These are phyloP conservation scores for Aspergillus tamarii DNA, from an alignment of 2,329 filamentous ascomycete genomes.

Conservation along the genomic window DNA sequence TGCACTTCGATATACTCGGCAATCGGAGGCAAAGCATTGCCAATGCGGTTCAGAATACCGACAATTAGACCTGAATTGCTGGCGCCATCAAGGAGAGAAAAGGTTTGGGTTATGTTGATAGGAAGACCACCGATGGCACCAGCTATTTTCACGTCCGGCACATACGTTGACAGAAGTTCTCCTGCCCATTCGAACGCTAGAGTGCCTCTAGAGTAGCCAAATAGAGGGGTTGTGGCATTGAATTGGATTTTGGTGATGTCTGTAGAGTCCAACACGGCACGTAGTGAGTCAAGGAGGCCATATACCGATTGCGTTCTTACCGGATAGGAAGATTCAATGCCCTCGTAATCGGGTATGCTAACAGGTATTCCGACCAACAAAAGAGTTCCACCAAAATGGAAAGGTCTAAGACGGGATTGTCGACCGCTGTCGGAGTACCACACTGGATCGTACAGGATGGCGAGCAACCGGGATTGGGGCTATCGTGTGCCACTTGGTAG, in stretches of 20 bases:
- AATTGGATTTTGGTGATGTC: conserved; percentile 24
- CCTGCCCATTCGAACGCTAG: conserved; percentile 54
- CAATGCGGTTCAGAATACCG: neutral
- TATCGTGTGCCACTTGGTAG: conserved; percentile 45
- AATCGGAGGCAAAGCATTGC: neutral
- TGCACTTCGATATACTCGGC: neutral
- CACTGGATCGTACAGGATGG: conserved; percentile 44
- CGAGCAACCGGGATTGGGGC: conserved; percentile 41
- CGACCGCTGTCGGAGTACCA: conserved; percentile 18
- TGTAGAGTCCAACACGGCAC: conserved; percentile 38
- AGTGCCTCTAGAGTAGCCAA: conserved; percentile 58
- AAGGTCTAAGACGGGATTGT: neutral
- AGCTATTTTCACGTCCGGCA: conserved; percentile 51
- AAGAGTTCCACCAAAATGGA: neutral
- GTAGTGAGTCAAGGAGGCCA: conserved; percentile 43
- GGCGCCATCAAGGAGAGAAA: neutral
- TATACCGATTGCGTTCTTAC: conserved; percentile 44
- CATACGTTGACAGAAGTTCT: conserved; percentile 54
- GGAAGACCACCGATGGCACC: conserved; percentile 53
- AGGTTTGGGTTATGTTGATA: conserved; percentile 37
- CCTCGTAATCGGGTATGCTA: conserved; percentile 46
- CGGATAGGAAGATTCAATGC: conserved; percentile 42
- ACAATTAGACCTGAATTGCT: neutral
- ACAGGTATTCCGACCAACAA: conserved; percentile 33
- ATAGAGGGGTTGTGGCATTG: conserved; percentile 43